A percentile compares a stretch with the other conserved stretches of the same genome.
phyloP scores from a whole-genome alignment of 2,329 filamentous ascomycete species.

The Pseudopithomyces maydicus region DNA sequence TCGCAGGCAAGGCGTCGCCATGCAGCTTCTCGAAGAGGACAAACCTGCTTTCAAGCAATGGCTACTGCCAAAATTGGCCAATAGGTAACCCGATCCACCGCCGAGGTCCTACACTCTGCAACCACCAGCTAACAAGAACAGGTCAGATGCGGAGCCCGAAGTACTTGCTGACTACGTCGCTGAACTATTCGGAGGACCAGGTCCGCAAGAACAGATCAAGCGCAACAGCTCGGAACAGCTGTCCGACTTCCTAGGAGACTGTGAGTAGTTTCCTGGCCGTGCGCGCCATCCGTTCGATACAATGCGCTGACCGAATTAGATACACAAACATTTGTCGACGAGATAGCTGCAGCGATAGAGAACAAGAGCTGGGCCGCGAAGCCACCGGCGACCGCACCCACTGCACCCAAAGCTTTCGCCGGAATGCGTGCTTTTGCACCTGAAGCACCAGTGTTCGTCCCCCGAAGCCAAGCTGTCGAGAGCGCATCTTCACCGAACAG shows the following conservation, averaged over 20 bases:
- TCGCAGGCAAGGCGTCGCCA: slow-evolving; percentile 31
- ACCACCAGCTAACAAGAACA: slow-evolving; percentile 37
- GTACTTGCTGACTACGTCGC: slow-evolving; percentile 86
- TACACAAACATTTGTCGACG: slow-evolving; percentile 67
- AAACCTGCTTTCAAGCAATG: slow-evolving; percentile 70
- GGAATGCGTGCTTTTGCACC: background rate
- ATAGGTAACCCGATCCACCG: slow-evolving; percentile 63
- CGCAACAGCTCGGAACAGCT: slow-evolving; percentile 73
- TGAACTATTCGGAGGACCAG: slow-evolving; percentile 74
- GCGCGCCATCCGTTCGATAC: background rate
- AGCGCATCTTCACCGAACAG: background rate
- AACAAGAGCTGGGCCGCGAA: slow-evolving; percentile 45
- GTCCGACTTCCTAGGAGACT: slow-evolving; percentile 74
- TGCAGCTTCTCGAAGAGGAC: slow-evolving; percentile 62
- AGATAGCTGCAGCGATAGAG: slow-evolving; percentile 70
- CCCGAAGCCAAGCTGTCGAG: background rate
- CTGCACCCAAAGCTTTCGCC: background rate
- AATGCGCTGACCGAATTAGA: slow-evolving; percentile 48
- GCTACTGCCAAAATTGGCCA: slow-evolving; percentile 77
- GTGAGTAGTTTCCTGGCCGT: slow-evolving; percentile 45
- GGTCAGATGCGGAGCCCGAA: slow-evolving; percentile 79
- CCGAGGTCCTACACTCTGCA: background rate
- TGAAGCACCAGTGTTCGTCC: background rate
- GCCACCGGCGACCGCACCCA: slow-evolving; percentile 23
- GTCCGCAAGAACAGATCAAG: slow-evolving; percentile 66